phyloP scores from a whole-genome alignment of 768 basidiomycete species.

The Kwoniella dendrophila region DNA sequence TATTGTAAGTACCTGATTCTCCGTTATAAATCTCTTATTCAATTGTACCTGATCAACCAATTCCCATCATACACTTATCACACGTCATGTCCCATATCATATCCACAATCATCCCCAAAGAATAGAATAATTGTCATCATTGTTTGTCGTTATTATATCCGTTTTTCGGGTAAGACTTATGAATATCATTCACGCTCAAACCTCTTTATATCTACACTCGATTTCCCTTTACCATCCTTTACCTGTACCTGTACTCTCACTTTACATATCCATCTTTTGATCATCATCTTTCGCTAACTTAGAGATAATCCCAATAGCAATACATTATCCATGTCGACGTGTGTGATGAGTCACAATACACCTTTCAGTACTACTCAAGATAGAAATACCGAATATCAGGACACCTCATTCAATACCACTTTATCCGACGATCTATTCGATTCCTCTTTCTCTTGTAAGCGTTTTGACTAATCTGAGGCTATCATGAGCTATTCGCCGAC shows the following conservation, averaged over 20 bases:
- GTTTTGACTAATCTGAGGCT: neutral
- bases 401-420: neutral
- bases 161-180: neutral
- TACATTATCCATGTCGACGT: conserved; percentile 4
- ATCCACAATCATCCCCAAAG: conserved; percentile 3
- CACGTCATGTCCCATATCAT: neutral
- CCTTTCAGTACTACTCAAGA: conserved; percentile 1
- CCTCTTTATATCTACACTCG: neutral
- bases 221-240: neutral
- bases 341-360: conserved; percentile 17
- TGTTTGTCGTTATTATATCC: neutral
- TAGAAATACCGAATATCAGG: conserved; percentile 8
- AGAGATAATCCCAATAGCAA: neutral
- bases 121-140: neutral
- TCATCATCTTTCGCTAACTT: neutral
- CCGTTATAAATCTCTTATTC: neutral
- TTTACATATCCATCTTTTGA: neutral
- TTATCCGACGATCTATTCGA: conserved; percentile 25
- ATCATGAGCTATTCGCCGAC: neutral
- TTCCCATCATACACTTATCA: too few species aligned
- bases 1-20: neutral
- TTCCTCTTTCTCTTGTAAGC: conserved; percentile 23
- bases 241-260: neutral
- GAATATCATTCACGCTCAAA: conserved; percentile 7
- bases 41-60: conserved; percentile 6